These are phyloP conservation scores for Trichopus zeylanicus DNA, from an alignment of 116 monocot species.

Conservation along the genomic window DNA sequence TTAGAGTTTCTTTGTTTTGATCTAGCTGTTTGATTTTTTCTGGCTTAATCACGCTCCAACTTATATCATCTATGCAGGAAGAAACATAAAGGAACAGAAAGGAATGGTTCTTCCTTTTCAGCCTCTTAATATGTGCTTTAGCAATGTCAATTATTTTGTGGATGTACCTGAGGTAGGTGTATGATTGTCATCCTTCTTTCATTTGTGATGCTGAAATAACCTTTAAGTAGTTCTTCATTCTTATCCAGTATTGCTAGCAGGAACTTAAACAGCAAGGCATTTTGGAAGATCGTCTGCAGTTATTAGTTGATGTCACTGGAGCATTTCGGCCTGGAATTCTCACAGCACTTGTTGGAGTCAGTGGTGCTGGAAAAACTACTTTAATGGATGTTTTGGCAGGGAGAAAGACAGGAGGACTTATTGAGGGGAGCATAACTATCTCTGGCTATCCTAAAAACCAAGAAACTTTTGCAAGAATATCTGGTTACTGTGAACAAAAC, in stretches of 20 bases:
- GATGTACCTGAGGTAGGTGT: slow-evolving; percentile 81
- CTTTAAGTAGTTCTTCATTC: slow-evolving; percentile 11
- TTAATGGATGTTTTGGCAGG: slow-evolving; percentile 99
- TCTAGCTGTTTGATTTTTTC: background rate
- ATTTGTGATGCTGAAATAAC: slow-evolving; percentile 1
- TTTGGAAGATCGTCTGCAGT: slow-evolving; percentile 76
- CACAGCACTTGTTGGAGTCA: slow-evolving; percentile 96
- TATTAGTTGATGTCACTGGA: slow-evolving; percentile 92
- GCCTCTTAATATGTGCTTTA: slow-evolving; percentile 94
- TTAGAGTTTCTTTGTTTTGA: background rate
- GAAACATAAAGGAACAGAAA: slow-evolving; percentile 47
- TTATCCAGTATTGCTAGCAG: slow-evolving; percentile 56
- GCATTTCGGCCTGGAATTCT: slow-evolving; percentile 95
- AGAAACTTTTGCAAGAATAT: slow-evolving; percentile 91
- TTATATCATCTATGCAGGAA: slow-evolving; percentile 27
- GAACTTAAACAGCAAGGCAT: slow-evolving; percentile 89
- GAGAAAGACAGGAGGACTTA: slow-evolving; percentile 88
- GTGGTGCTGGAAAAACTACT: slow-evolving; percentile 99
- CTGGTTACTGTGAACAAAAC: slow-evolving; percentile 98
- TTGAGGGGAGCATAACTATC: slow-evolving; percentile 84
- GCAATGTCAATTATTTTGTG: slow-evolving; percentile 94
- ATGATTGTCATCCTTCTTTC: background rate
- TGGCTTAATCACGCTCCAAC: background rate
- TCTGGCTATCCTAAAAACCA: slow-evolving; percentile 97
- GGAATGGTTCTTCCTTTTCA: slow-evolving; percentile 99